Evolutionary conservation across 2,329 filamentous ascomycete species (phyloP).

Genomic region (Cordyceps cateniannulata): DNA sequence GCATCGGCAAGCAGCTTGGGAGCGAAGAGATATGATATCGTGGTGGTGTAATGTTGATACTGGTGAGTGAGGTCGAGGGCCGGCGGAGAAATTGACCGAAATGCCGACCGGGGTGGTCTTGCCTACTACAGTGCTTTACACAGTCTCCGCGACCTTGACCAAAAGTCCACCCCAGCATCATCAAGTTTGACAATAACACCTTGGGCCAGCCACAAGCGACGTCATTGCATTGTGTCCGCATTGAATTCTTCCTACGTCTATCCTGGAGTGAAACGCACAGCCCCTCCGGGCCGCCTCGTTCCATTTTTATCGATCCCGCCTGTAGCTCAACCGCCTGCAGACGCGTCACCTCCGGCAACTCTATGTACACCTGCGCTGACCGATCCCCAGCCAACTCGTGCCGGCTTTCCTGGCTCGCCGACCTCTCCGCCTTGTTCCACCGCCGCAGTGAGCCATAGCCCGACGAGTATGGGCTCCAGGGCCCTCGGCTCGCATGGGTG

Average conservation of each 20-base stretch:
- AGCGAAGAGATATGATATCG: background rate
- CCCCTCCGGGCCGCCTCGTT: background rate
- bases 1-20: background rate
- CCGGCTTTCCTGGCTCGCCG: background rate
- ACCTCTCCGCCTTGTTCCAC: background rate
- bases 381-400: background rate
- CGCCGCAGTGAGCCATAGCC: background rate
- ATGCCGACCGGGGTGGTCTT: background rate
- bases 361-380: background rate
- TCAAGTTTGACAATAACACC: too few species aligned
- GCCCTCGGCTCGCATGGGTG: background rate
- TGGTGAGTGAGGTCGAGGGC: background rate
- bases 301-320: background rate
- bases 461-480: background rate
- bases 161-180: too few species aligned
- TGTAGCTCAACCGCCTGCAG: background rate
- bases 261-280: background rate
- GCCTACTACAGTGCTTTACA: too few species aligned
- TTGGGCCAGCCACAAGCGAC: too few species aligned
- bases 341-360: background rate
- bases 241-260: too few species aligned
- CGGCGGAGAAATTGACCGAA: background rate
- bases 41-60: background rate
- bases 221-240: too few species aligned
- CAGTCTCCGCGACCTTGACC: too few species aligned